Evolutionary conservation across 129 eudicot species (phyloP).

Genomic region (Heracleum sosnowskyi): DNA sequence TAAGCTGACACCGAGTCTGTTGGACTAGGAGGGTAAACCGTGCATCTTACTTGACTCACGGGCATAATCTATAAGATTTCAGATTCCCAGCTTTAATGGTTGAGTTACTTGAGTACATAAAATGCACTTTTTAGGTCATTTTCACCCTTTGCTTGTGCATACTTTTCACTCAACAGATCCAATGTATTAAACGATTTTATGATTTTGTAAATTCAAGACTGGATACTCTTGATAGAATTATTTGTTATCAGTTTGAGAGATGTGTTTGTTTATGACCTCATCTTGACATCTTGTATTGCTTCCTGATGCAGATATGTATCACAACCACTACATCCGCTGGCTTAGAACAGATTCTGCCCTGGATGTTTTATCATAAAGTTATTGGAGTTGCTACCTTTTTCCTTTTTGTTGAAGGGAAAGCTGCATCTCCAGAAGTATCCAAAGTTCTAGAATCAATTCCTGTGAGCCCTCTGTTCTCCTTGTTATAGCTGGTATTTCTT

Average conservation of each 20-base stretch:
- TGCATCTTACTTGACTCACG: neutral
- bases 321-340: conserved; percentile 88
- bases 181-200: neutral
- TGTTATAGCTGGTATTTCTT: neutral
- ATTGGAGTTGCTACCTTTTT: conserved; percentile 80
- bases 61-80: neutral
- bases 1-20: neutral
- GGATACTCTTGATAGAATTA: neutral
- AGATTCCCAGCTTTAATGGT: neutral
- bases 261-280: neutral
- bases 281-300: neutral
- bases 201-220: neutral
- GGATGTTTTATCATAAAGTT: conserved; percentile 97
- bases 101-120: neutral
- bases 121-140: neutral
- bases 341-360: conserved; percentile 88
- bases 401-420: conserved; percentile 94
- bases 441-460: conserved; percentile 90
- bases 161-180: neutral
- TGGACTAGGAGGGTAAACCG: neutral
- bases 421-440: conserved; percentile 76
- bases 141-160: neutral
- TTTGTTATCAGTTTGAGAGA: neutral
- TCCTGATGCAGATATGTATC: conserved; percentile 41
- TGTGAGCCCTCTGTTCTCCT: conserved; percentile 34